These are phyloP conservation scores for Xylaria intraflava DNA, from an alignment of 495 filamentous ascomycete species.

Conservation along the genomic window DNA sequence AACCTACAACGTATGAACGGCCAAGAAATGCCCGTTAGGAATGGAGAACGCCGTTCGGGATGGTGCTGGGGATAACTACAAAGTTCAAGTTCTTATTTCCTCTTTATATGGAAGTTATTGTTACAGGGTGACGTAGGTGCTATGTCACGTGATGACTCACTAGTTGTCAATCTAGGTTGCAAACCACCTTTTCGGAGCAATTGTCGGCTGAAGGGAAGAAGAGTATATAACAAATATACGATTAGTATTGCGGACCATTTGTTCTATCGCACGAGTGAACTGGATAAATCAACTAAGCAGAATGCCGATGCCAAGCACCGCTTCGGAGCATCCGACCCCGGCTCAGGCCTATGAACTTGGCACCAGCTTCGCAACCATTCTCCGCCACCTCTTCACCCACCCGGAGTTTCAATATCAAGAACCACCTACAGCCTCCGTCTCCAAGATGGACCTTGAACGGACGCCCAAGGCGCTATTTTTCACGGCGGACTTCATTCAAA, in stretches of 20 bases:
- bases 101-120: no score
- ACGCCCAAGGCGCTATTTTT: slow-evolving; percentile 18
- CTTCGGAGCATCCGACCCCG: slow-evolving; percentile 15
- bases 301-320: background rate
- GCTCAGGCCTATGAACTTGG: slow-evolving; percentile 22
- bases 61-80: no score
- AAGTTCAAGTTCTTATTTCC: no score
- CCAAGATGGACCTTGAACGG: slow-evolving; percentile 14
- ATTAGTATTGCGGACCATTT: background rate
- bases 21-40: no score
- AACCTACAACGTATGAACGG: no score
- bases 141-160: background rate
- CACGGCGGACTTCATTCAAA: slow-evolving; percentile 23
- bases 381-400: slow-evolving; percentile 18
- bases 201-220: no score
- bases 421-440: slow-evolving; percentile 17
- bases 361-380: slow-evolving; percentile 15
- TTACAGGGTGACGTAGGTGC: background rate
- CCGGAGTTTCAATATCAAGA: slow-evolving; percentile 18
- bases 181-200: no score
- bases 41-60: no score
- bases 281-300: background rate
- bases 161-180: no score
- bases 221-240: no score
- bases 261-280: no score